Percentiles rank a stretch among this genome's conserved stretches.
Evolutionary conservation across 306 rosid species (phyloP).

Genomic region (Prunus dulcis): DNA sequence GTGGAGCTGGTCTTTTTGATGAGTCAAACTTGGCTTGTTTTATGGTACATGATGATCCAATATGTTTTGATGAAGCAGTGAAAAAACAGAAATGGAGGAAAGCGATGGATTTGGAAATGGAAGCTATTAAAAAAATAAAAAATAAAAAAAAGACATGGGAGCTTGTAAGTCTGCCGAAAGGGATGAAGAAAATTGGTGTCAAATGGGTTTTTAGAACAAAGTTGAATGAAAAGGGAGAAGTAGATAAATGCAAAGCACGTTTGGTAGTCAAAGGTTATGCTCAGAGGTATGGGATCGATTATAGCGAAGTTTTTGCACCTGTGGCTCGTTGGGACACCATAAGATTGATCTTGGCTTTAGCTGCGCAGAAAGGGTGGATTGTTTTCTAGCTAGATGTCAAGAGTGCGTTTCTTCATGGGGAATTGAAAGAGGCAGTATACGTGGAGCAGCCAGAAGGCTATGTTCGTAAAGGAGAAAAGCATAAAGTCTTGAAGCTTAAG

Average conservation of each 20-base stretch:
- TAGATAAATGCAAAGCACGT: background rate
- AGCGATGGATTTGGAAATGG: background rate
- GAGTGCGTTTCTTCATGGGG: background rate
- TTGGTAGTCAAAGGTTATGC: background rate
- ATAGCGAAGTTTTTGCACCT: background rate
- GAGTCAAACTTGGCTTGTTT: background rate
- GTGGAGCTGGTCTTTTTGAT: background rate
- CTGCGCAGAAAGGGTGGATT: background rate
- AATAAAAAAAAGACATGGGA: too few species aligned
- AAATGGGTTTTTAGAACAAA: conserved; percentile 1
- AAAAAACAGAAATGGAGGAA: background rate
- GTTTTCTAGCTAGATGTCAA: background rate
- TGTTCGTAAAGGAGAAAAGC: background rate
- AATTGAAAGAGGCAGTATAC: background rate
- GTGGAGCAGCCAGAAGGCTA: background rate
- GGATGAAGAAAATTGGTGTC: background rate
- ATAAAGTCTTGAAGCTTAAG: background rate
- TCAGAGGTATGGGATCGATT: background rate
- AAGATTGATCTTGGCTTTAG: background rate
- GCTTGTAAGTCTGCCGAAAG: background rate
- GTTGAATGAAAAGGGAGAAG: background rate
- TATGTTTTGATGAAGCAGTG: background rate
- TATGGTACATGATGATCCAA: background rate
- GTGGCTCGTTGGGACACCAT: background rate
- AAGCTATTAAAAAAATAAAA: background rate